These are phyloP conservation scores for Blumeria hordei DNA, from an alignment of 2,329 filamentous ascomycete species.

Conservation along the genomic window DNA sequence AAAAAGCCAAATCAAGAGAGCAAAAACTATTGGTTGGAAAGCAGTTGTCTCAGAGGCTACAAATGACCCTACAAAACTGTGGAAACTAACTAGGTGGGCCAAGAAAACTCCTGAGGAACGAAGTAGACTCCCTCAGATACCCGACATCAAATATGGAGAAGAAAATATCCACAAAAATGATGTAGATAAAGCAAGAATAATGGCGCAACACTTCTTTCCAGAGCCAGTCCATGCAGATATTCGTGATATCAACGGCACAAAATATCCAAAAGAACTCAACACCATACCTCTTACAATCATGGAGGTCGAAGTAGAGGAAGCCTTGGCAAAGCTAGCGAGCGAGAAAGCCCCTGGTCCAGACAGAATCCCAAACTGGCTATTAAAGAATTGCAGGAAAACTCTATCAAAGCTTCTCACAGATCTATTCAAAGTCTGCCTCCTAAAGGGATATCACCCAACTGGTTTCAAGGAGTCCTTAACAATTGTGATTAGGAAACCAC, in stretches of 20 bases:
- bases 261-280: neutral
- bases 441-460: neutral
- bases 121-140: neutral
- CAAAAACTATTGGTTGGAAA: neutral
- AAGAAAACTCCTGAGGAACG: neutral
- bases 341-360: neutral
- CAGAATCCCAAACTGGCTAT: neutral
- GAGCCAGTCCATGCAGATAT: neutral
- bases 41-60: neutral
- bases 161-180: no score
- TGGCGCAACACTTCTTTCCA: no score
- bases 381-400: neutral
- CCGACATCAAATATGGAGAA: neutral
- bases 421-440: neutral
- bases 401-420: neutral
- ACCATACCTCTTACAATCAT: neutral
- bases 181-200: no score
- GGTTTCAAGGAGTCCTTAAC: neutral
- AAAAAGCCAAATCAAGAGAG: neutral
- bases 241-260: neutral
- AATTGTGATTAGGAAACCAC: neutral
- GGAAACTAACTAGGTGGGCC: neutral
- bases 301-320: neutral
- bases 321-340: neutral
- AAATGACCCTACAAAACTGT: neutral